Evolutionary conservation across 2,329 filamentous ascomycete genomes (phyloP).

Genomic region (Chrysosporium queenslandicum): DNA sequence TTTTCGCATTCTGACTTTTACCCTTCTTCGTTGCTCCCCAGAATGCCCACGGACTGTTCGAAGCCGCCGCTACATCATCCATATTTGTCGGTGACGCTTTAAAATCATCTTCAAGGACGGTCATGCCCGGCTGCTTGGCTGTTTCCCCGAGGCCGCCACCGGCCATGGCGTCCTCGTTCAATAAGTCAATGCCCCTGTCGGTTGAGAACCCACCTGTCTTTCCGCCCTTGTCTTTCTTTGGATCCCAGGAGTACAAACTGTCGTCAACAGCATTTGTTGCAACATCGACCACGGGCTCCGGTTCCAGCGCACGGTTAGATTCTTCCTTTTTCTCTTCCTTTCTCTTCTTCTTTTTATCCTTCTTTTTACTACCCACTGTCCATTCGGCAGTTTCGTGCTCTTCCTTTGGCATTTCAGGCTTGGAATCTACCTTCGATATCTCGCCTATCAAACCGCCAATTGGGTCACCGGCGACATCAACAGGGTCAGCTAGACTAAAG

Average conservation of each 20-base stretch:
- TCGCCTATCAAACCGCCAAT: constrained; percentile 9
- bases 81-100: not conserved
- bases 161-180: not conserved
- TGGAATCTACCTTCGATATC: not conserved
- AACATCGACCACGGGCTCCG: constrained; percentile 14
- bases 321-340: constrained; percentile 20
- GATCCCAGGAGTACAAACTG: not conserved
- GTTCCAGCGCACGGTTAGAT: constrained; percentile 22
- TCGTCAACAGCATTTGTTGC: not conserved
- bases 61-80: not conserved
- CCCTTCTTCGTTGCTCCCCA: constrained; percentile 11
- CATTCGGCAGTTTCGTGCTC: not conserved
- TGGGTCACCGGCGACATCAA: constrained; percentile 26
- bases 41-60: constrained; percentile 8
- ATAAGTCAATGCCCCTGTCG: not conserved
- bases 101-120: not conserved
- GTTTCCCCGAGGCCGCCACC: not conserved
- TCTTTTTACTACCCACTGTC: constrained; percentile 5
- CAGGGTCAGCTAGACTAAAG: not conserved
- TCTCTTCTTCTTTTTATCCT: constrained; percentile 37
- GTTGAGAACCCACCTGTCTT: not conserved
- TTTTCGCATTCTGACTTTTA: constrained; percentile 9
- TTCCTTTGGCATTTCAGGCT: not conserved
- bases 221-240: not conserved
- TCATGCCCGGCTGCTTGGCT: not conserved